Evolutionary conservation across 257 asterid genomes (phyloP).

Genomic region (Plantago elongata): DNA sequence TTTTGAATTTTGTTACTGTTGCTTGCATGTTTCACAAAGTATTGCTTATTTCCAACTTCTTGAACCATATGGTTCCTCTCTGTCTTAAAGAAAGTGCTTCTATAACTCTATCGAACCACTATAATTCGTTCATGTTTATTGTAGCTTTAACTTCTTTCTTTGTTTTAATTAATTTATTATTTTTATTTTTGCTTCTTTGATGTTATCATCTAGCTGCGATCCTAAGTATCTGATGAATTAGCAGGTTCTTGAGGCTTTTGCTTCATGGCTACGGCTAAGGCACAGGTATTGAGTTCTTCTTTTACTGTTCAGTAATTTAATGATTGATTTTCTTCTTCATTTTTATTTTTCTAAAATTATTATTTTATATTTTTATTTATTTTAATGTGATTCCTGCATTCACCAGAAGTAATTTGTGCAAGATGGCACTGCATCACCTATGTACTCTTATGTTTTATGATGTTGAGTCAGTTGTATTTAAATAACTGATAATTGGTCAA

Average conservation of each 20-base stretch:
- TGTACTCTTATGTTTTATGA: too few relatives aligned
- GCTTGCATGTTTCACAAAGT: constrained; percentile 10
- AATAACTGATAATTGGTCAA: too few relatives aligned
- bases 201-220: constrained; percentile 13
- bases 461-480: too few relatives aligned
- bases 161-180: background rate
- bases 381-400: too few relatives aligned
- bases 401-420: too few relatives aligned
- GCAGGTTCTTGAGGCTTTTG: constrained; percentile 98
- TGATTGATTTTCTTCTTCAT: constrained; percentile 16
- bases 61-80: constrained; percentile 13
- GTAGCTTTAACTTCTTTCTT: background rate
- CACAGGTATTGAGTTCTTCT: constrained; percentile 57
- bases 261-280: constrained; percentile 96
- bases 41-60: constrained; percentile 20
- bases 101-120: background rate
- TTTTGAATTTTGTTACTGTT: background rate
- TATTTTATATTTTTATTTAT: background rate
- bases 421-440: too few relatives aligned
- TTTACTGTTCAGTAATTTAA: constrained; percentile 11
- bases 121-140: background rate
- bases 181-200: background rate
- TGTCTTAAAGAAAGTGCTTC: background rate
- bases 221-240: constrained; percentile 26
- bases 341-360: background rate